Conservation (phyloP, 768 basidiomycete genomes). For the Tremella fuciformis region DNA sequence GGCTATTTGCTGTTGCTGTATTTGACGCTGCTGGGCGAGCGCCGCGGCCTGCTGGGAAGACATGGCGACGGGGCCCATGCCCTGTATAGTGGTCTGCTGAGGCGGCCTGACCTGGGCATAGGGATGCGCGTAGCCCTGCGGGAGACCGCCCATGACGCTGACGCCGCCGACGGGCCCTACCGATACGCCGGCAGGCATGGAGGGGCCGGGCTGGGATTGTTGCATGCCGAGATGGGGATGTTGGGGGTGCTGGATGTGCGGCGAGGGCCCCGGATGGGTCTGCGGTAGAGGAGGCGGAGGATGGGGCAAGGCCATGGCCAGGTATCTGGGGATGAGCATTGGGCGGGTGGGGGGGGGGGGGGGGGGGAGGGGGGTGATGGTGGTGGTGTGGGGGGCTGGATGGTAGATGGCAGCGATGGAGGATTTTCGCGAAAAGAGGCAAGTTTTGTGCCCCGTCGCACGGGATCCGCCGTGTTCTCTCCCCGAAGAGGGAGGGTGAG, state of each 20-base stretch:
- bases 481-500: background rate
- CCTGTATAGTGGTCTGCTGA: background rate
- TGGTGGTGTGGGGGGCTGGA: background rate
- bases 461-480: background rate
- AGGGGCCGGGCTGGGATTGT: conserved; percentile 14
- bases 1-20: conserved; percentile 28
- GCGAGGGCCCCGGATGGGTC: conserved; percentile 3
- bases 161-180: no score
- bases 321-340: background rate
- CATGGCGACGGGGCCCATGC: conserved; percentile 12
- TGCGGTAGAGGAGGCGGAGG: conserved; percentile 16
- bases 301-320: conserved; percentile 34
- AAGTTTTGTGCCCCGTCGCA: no score
- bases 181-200: background rate
- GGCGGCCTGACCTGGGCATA: conserved; percentile 14
- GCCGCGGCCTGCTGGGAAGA: conserved; percentile 12
- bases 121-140: conserved; percentile 18
- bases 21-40: conserved; percentile 26
- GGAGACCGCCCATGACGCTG: conserved; percentile 8
- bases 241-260: conserved; percentile 11
- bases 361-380: background rate
- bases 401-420: no score
- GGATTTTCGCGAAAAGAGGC: background rate
- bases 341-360: background rate
- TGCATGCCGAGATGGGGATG: conserved; percentile 11